These are phyloP conservation scores for Podila horticola DNA, from an alignment of 192 early-diverging fungal genomes.

Conservation along the genomic window DNA sequence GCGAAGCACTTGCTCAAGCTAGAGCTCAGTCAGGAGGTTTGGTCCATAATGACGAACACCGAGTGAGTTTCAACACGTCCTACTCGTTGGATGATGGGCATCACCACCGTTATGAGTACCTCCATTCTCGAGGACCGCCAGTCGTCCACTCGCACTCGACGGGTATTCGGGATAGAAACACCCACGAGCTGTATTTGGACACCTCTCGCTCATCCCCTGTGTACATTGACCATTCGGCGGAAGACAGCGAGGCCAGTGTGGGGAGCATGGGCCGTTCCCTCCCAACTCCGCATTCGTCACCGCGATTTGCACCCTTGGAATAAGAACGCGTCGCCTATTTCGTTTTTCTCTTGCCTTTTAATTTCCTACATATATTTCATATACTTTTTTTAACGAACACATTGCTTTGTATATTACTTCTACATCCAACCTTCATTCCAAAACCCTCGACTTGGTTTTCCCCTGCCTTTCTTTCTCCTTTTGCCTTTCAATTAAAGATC, in stretches of 20 bases:
- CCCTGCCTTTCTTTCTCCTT: no score
- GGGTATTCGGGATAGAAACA: no score
- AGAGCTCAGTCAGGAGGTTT: neutral
- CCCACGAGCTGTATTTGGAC: neutral
- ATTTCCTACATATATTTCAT: neutral
- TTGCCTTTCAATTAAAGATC: no score
- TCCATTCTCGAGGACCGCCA: neutral
- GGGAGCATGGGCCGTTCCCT: slow-evolving; percentile 36
- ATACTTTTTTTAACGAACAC: neutral
- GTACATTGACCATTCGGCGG: slow-evolving; percentile 5
- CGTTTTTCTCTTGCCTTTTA: neutral
- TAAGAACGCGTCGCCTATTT: neutral
- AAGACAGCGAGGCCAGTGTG: slow-evolving; percentile 26
- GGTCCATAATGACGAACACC: neutral
- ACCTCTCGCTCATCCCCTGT: neutral
- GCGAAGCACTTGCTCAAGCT: slow-evolving; percentile 9
- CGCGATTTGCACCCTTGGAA: slow-evolving; percentile 9
- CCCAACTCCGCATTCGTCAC: slow-evolving; percentile 34
- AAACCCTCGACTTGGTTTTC: no score
- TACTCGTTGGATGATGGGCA: neutral
- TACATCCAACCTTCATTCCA: neutral
- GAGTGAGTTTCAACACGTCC: neutral
- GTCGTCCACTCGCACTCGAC: no score
- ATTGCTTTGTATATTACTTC: neutral
- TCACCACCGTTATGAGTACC: neutral